Base-by-base conservation (phyloP, 225 moss, liverwort and hornwort species). In the Physcomitrium patens region DNA sequence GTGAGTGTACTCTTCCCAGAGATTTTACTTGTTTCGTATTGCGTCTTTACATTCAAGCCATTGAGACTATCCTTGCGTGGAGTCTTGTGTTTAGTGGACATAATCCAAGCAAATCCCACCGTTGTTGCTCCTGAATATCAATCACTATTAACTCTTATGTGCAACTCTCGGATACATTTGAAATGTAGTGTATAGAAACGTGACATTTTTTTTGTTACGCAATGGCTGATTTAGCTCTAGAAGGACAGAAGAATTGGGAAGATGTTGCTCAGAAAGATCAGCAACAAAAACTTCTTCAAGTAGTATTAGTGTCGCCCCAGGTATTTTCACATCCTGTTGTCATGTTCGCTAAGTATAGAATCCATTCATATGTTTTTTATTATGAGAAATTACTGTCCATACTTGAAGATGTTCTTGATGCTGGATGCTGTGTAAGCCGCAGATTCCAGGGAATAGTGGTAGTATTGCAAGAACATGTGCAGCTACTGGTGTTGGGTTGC, bases 381-480 rank as follows among this genome's bases (percentile, higher is more conserved):
- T 47, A 31, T 17, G 46, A 19, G 53, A 16, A 20, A 67, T 68
- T 61, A 45, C 14, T 60, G 1, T 46, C 9, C 18, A 73, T 23
- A 22, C n/a, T 54, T 4, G 12, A 60, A 27, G 41, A 47, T 57
- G 37, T 56, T 70, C 11, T 63, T 75, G 11, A 54, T 72, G 23
- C 63, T 64, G 22, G 27, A 20, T 10, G 16, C 23, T 60, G 7
- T 42, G 63, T 37, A 24, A 52, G 11, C 65, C 16, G 60, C 93
- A 99, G 95, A 99, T 99, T 82, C 95, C 99, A 23, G 99, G 95
- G 20, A 99, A 99, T 76, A 99, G 91, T 63, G 99, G 99, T 69
- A 90, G 99, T 74, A 95, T 99, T 79, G 99, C 99, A 73, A 93
- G 99, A 76, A 93, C 89, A 61, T 99, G 99, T 82, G 99, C 99